Percentiles rank a stretch among this genome's conserved stretches.
Evolutionary conservation across 345 rosid species (phyloP).

Genomic region (Anacardium occidentale): DNA sequence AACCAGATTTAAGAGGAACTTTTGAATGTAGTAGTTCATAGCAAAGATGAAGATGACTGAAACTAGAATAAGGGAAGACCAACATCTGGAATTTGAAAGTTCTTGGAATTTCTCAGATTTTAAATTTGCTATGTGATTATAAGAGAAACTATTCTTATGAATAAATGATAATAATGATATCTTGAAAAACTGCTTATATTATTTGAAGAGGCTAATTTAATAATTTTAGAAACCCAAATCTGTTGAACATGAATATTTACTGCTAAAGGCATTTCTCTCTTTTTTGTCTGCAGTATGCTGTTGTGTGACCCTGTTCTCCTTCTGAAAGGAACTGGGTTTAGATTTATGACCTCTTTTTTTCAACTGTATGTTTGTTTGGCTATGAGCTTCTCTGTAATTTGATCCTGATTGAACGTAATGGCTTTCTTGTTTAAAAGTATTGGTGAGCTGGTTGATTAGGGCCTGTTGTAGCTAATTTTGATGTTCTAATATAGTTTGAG

Average conservation of each 20-base stretch:
- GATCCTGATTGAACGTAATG: background rate
- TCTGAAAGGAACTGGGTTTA: background rate
- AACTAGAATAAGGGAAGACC: background rate
- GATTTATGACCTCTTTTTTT: background rate
- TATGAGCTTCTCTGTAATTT: background rate
- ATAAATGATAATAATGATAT: no score
- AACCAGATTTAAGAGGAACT: background rate
- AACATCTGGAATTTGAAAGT: background rate
- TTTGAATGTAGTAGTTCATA: background rate
- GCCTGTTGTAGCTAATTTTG: background rate
- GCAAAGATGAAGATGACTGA: background rate
- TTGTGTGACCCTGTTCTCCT: background rate
- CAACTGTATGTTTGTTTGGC: background rate
- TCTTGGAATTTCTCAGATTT: no score
- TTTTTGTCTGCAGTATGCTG: background rate
- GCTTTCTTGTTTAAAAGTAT: background rate
- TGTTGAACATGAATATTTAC: no score
- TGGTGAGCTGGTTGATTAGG: background rate
- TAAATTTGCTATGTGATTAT: no score
- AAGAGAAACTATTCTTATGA: no score
- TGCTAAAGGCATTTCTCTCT: background rate
- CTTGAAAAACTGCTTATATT: background rate
- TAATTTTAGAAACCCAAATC: no score
- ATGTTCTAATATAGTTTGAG: background rate
- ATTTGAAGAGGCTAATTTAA: background rate